These are phyloP conservation scores for Zea mays DNA, from an alignment of 176 grass and related monocot genomes.

Conservation along the genomic window DNA sequence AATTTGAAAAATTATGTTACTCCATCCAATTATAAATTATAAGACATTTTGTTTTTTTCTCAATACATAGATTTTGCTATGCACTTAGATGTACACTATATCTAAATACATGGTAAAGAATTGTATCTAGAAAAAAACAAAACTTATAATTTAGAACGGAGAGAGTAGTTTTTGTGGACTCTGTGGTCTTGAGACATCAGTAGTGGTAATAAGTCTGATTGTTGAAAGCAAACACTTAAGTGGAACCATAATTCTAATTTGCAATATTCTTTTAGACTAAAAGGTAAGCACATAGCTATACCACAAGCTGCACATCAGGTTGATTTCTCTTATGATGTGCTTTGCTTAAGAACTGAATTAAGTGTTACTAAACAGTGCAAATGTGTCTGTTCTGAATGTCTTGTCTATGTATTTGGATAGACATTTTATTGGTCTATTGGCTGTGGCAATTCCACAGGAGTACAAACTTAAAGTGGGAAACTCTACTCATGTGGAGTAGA, in stretches of 20 bases:
- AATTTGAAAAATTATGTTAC: not conserved
- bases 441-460: not conserved
- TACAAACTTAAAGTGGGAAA: not conserved
- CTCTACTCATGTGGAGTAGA: not conserved
- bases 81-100: not conserved
- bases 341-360: not conserved
- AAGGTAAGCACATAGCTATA: not conserved
- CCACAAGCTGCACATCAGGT: not conserved
- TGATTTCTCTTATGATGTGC: not conserved
- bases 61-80: not conserved
- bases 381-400: too few relatives aligned
- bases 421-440: conserved; percentile 12
- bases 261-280: not conserved
- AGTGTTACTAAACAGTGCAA: too few relatives aligned
- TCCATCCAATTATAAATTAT: not conserved
- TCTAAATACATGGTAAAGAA: not conserved
- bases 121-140: not conserved
- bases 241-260: not conserved
- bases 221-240: not conserved
- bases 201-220: too few relatives aligned
- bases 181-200: too few relatives aligned
- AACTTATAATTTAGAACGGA: not conserved
- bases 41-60: not conserved
- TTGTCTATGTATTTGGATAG: not conserved
- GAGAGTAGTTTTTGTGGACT: too few relatives aligned